Conservation (phyloP, 139 green algal genomes). For the Auxenochlorella pyrenoidosa region DNA sequence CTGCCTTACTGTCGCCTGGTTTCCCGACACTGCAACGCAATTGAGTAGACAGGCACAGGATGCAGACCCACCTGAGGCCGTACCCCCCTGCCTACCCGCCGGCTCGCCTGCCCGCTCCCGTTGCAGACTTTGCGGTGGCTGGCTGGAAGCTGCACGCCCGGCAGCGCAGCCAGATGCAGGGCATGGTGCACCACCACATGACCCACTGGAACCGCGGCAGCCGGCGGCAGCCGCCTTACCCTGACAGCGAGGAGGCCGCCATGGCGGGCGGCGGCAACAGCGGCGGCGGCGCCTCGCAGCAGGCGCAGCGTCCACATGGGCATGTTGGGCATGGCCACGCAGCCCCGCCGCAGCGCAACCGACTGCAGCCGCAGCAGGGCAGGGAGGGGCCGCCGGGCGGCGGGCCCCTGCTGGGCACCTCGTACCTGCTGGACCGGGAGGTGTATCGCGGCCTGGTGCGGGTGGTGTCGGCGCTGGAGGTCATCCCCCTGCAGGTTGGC, state of each 20-base stretch:
- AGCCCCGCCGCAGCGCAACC: neutral
- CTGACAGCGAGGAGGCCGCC: neutral
- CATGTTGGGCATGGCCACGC: neutral
- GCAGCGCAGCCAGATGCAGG: neutral
- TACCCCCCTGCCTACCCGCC: neutral
- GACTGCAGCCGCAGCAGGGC: neutral
- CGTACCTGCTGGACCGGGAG: neutral
- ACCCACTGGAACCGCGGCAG: neutral
- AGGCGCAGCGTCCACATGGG: neutral
- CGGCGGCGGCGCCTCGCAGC: neutral
- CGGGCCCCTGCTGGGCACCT: neutral
- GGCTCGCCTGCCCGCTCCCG: neutral
- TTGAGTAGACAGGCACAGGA: neutral
- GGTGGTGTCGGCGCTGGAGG: neutral
- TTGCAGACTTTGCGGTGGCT: neutral
- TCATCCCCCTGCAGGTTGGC: neutral
- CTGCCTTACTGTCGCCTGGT: neutral
- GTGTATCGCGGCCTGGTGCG: neutral
- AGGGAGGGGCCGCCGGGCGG: neutral
- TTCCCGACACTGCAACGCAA: neutral
- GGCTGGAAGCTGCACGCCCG: neutral
- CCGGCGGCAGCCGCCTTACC: neutral
- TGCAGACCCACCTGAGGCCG: neutral
- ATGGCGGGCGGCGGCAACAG: neutral
- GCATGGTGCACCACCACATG: constrained; percentile 16